Evolutionary conservation across 2,329 filamentous ascomycete species (phyloP), one percentile per base, ranked within the genome.

Genomic region (Fusarium marasasianum): DNA sequence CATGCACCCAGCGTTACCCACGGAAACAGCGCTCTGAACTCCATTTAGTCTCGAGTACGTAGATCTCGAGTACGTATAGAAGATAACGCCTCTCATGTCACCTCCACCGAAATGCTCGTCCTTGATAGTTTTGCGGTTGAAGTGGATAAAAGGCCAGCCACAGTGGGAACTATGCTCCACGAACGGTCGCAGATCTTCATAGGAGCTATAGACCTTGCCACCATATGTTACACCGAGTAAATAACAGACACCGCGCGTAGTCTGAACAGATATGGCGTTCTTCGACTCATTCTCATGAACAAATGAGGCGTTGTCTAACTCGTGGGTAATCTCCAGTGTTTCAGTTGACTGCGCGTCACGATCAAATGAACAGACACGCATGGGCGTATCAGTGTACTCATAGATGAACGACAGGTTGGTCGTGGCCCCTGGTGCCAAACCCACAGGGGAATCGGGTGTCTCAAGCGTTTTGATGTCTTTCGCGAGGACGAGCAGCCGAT

Each of bases 371-470:
- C 38, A 56, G 24, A 56, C 8, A 3, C 53, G 37, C 4, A 24
- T 18, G 5, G 11, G 37, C 9, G 15, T 12, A 22, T n/a, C 26
- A 8, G 9, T 18, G 10, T 33, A 56, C 8, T 31, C 4, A 3
- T 43, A 56, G 15, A 56, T 20, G 26, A 56, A 15, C 1, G 26
- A 31, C 2, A 56, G 15, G 15, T 15, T 56, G 7, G 6, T 10
- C 10, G 2, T 20, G 3, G 1, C 6, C 12, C 26, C 2, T 9
- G 15, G 53, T 13, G 2, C 4, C 9, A 31, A 41, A 6, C 3
- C 6, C n/a, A 8, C 15, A 8, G 6, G 4, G 6, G 3, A n/a
- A 24, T 40, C 24, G 4, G 8, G 3, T 17, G 18, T 22, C 9
- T n/a, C 20, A 31, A 56, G 26, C 8, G 5, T 18, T 3, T 9